A percentile compares a stretch with the other conserved stretches of the same genome.
These are phyloP conservation scores for Sisymbrium altissimum DNA, from an alignment of 345 rosid species.

Conservation along the genomic window DNA sequence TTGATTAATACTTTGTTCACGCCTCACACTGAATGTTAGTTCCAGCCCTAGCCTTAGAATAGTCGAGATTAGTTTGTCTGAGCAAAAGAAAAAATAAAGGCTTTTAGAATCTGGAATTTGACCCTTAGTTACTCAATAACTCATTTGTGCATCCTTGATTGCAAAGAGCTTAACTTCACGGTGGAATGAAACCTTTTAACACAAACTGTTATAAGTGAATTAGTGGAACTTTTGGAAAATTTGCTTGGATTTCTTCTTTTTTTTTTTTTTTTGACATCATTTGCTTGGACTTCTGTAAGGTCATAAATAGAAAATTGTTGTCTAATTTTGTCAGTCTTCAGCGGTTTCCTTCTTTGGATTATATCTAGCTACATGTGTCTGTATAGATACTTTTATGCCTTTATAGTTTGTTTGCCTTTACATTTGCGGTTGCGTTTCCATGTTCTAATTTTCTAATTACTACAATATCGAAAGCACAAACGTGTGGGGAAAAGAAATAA, in stretches of 20 bases:
- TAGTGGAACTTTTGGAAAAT: not conserved
- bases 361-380: not conserved
- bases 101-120: not conserved
- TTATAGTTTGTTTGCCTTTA: not conserved
- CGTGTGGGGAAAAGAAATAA: not conserved
- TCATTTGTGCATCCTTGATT: conserved; percentile 4
- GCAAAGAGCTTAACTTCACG: conserved; percentile 2
- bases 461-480: not conserved
- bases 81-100: not conserved
- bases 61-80: not conserved
- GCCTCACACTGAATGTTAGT: not conserved
- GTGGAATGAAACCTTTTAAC: not conserved
- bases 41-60: not conserved
- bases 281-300: not conserved
- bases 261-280: too few species aligned
- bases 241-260: not conserved
- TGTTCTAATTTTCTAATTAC: not conserved
- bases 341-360: not conserved
- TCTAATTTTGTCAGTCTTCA: not conserved
- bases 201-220: not conserved
- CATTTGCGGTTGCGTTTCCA: not conserved
- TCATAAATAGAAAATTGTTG: not conserved
- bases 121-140: not conserved
- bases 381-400: not conserved
- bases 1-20: not conserved